Percentiles rank a stretch among this genome's conserved stretches.
Evolutionary conservation across 169 alveolate species (phyloP).

Genomic region (Perkinsus olseni): DNA sequence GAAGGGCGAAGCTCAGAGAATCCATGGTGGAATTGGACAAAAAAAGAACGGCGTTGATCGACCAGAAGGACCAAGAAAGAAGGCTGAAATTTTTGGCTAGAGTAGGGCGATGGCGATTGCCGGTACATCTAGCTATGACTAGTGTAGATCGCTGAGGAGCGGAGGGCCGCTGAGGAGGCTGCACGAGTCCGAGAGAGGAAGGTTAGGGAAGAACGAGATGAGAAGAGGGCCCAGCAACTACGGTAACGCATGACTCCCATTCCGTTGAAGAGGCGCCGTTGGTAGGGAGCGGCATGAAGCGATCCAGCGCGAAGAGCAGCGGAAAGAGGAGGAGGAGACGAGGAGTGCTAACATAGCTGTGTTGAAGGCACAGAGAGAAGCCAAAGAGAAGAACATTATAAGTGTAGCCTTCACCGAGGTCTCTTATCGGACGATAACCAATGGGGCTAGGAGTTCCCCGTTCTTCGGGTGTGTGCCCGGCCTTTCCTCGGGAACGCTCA

Average conservation of each 20-base stretch:
- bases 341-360: neutral
- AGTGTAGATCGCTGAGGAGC: neutral
- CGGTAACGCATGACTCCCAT: neutral
- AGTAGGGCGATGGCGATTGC: neutral
- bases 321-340: neutral
- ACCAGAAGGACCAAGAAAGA: neutral
- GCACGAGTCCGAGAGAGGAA: neutral
- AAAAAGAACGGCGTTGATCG: neutral
- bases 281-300: neutral
- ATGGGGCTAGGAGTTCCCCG: neutral
- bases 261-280: neutral
- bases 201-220: neutral
- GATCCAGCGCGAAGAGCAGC: neutral
- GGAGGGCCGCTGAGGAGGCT: neutral
- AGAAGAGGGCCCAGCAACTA: neutral
- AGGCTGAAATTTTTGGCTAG: neutral
- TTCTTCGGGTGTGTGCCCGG: neutral
- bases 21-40: neutral
- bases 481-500: neutral
- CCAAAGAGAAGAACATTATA: neutral
- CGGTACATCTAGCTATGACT: neutral
- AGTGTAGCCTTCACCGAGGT: no score
- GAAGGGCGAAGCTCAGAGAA: neutral
- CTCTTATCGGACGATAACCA: neutral
- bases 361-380: neutral